These are phyloP conservation scores for Baorangia bicolor DNA, from an alignment of 768 basidiomycete species.

Conservation along the genomic window DNA sequence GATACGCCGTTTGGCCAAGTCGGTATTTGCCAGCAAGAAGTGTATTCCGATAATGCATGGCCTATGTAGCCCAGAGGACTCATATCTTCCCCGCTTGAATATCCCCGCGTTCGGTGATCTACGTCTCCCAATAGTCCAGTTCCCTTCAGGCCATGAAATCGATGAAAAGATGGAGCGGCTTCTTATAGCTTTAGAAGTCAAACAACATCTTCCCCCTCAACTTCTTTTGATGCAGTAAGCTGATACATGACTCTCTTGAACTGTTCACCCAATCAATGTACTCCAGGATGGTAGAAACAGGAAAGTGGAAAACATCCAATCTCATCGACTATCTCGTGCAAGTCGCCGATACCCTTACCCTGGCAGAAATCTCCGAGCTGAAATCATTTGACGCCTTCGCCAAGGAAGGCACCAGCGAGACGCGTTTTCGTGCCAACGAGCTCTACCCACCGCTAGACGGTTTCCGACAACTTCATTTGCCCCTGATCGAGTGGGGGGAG, in stretches of 20 bases:
- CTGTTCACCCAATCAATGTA: background rate
- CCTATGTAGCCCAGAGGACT: constrained; percentile 62
- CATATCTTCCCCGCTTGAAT: constrained; percentile 80
- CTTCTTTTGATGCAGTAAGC: background rate
- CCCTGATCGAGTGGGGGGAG: constrained; percentile 80
- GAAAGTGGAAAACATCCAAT: background rate
- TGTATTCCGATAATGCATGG: constrained; percentile 56
- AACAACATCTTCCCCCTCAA: background rate
- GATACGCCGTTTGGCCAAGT: constrained; percentile 29
- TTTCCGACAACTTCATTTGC: constrained; percentile 67
- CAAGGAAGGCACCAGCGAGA: constrained; percentile 39
- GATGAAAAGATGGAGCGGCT: background rate
- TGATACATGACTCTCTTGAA: no score
- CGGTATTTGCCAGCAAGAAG: constrained; percentile 21
- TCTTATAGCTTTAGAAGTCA: background rate
- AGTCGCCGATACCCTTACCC: background rate
- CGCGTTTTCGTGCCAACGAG: constrained; percentile 58
- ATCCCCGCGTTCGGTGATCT: constrained; percentile 4
- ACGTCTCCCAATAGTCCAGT: background rate
- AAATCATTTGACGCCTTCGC: constrained; percentile 44
- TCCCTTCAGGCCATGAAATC: constrained; percentile 38
- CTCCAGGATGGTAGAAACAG: background rate
- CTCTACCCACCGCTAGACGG: constrained; percentile 79
- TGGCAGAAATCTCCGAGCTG: background rate
- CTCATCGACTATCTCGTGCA: constrained; percentile 3